phyloP scores from a whole-genome alignment of 148 eudicot genomes.

The Camellia granthamiana region DNA sequence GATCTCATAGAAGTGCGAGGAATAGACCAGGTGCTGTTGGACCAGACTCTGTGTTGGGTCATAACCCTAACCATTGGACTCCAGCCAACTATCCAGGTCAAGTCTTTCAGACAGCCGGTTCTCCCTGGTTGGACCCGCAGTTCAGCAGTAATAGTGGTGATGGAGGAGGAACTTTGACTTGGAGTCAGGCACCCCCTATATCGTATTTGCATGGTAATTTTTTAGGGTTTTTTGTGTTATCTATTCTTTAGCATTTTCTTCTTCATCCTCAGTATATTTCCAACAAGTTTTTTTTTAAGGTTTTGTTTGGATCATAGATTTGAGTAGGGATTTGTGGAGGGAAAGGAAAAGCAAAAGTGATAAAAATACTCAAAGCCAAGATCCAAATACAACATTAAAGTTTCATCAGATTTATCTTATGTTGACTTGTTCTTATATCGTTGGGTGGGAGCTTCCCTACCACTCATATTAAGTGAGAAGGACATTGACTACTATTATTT shows the following conservation, averaged over 20 bases:
- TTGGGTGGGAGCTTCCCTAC: neutral
- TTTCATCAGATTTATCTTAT: neutral
- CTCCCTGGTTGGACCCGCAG: slow-evolving; percentile 66
- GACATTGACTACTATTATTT: neutral
- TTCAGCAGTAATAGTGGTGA: slow-evolving; percentile 37
- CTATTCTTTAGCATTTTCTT: neutral
- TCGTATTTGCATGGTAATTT: slow-evolving; percentile 61
- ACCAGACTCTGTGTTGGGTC: slow-evolving; percentile 37
- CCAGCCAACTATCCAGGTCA: slow-evolving; percentile 59
- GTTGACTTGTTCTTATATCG: neutral
- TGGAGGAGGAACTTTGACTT: slow-evolving; percentile 31
- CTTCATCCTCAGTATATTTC: neutral
- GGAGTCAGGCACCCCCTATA: slow-evolving; percentile 50
- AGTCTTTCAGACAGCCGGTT: slow-evolving; percentile 43
- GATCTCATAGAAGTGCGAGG: slow-evolving; percentile 31
- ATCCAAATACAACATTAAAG: neutral
- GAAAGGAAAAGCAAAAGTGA: no score
- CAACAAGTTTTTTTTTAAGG: neutral
- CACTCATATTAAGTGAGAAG: neutral
- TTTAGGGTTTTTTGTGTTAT: neutral
- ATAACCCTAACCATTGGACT: slow-evolving; percentile 35
- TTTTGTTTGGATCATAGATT: neutral
- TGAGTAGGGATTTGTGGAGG: no score
- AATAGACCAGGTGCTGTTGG: slow-evolving; percentile 41
- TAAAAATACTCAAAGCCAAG: no score